phyloP scores from a whole-genome alignment of 176 grass and related monocot species.

The Ananas comosus region DNA sequence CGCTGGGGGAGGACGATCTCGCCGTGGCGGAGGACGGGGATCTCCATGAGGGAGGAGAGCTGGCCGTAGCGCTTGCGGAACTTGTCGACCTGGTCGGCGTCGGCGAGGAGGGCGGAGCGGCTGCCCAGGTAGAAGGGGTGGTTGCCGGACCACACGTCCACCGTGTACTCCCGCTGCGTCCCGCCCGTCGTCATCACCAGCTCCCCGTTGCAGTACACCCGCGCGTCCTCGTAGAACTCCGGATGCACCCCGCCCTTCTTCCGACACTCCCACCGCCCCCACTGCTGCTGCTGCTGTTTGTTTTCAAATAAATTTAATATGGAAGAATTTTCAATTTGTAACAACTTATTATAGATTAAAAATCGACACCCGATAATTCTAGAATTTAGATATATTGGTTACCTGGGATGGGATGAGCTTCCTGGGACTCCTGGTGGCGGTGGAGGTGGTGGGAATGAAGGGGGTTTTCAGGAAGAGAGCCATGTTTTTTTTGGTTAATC shows the following conservation, averaged over 20 bases:
- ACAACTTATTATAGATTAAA: too few species aligned
- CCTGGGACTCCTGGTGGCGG: conserved; percentile 7
- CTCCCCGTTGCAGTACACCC: conserved; percentile 96
- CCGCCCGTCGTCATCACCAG: conserved; percentile 89
- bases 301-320: not conserved
- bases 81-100: conserved; percentile 89
- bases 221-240: conserved; percentile 70
- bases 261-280: conserved; percentile 58
- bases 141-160: conserved; percentile 97
- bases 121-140: conserved; percentile 88
- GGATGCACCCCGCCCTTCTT: conserved; percentile 87
- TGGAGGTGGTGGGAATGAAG: conserved; percentile 42
- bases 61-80: conserved; percentile 78
- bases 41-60: conserved; percentile 24
- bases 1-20: conserved; percentile 19
- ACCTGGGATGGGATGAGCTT: conserved; percentile 32
- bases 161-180: conserved; percentile 66
- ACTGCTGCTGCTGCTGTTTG: conserved; percentile 5
- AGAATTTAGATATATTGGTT: conserved; percentile 9
- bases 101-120: conserved; percentile 55
- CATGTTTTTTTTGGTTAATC: conserved; percentile 29
- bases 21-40: conserved; percentile 25
- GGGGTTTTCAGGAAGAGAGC: conserved; percentile 57
- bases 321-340: not conserved
- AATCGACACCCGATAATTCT: too few species aligned